Base-by-base conservation (phyloP, 805 yeast species). In the Metschnikowia gelsemii region DNA sequence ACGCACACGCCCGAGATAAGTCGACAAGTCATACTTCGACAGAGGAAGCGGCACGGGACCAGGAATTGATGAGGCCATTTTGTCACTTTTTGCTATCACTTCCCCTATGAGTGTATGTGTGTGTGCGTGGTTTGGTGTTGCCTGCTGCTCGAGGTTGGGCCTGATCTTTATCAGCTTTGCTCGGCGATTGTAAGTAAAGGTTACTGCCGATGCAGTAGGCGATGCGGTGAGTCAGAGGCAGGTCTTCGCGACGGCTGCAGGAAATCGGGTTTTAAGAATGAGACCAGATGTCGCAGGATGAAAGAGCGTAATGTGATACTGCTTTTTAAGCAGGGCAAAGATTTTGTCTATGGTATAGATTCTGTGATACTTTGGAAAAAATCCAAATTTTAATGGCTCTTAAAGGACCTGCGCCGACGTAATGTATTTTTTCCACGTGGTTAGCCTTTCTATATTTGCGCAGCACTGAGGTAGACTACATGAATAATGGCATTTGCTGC, bases 1-100 rank as follows among this genome's bases (percentile, higher is more conserved):
- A 61, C 81, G 80, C 34, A 93, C 97, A 56, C 99, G 79, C 12
- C 99, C 99, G 84, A 85, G 77, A 64, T 93, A 93, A 0, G 96
- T 82, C 43, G 76, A 52, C 21, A 93, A 68, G 61, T 93, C 96
- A 64, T 80, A 87, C 43, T 73, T 78, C 16, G 96, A 88, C 40
- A 73, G 80, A 7, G 97, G 97, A 25, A 90, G 71, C 0, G 84
- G 73, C 32, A 85, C 76, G 6, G 85, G 82, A 12, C 97, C 97
- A 8, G 89, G 80, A 29, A 89, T 77, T 4, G 96, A 81, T 8
- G 95, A 86, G 2, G 97, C 95, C 97, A 89, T 89, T 24, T 24
- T 36, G 29, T 9, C 13, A 11, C 18, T 30, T 30, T 17, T 9
- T 16, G 3, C n/a, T 30, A n/a, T n/a, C n/a, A n/a, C n/a, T n/a